Percentiles rank a stretch among this genome's conserved stretches.
These are phyloP conservation scores for Middelhovenomyces tepae DNA, from an alignment of 805 yeast genomes.

Conservation along the genomic window DNA sequence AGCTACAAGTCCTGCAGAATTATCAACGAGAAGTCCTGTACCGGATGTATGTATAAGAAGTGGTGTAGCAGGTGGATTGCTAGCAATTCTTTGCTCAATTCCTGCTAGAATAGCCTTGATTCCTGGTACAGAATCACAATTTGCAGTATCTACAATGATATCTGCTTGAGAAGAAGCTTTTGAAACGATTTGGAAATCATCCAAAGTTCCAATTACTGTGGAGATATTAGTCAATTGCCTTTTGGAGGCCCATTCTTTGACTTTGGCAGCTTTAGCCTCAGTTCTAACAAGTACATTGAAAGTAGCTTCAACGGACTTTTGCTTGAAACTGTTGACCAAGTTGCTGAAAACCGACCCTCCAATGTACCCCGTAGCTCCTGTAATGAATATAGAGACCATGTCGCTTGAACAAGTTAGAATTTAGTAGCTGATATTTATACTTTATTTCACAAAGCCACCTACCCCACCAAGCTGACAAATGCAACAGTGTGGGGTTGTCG, in stretches of 20 bases:
- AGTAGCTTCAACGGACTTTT: not conserved
- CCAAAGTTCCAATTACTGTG: constrained; percentile 9
- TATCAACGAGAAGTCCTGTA: constrained; percentile 11
- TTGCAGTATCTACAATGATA: constrained; percentile 11
- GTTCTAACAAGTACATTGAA: constrained; percentile 11
- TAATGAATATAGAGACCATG: constrained; percentile 9
- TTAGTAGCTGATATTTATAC: too few species aligned
- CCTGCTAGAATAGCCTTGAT: constrained; percentile 10
- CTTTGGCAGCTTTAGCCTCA: constrained; percentile 8
- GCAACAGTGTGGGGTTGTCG: too few species aligned
- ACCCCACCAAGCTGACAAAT: too few species aligned
- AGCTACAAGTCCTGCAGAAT: constrained; percentile 7
- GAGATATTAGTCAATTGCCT: constrained; percentile 7
- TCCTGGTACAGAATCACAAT: constrained; percentile 10
- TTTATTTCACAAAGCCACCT: too few species aligned
- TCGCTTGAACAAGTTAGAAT: too few species aligned
- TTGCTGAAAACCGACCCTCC: constrained; percentile 14
- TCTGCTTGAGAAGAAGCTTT: constrained; percentile 10
- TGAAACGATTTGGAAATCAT: constrained; percentile 3
- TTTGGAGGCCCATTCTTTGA: constrained; percentile 12
- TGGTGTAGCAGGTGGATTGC: constrained; percentile 9
- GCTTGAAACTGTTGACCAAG: constrained; percentile 5
- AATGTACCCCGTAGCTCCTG: constrained; percentile 16
- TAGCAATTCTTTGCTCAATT: constrained; percentile 6
- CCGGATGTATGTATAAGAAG: constrained; percentile 15